These are phyloP conservation scores for Schoenoplectus triqueter DNA, from an alignment of 202 grass and related monocot genomes.

Conservation along the genomic window DNA sequence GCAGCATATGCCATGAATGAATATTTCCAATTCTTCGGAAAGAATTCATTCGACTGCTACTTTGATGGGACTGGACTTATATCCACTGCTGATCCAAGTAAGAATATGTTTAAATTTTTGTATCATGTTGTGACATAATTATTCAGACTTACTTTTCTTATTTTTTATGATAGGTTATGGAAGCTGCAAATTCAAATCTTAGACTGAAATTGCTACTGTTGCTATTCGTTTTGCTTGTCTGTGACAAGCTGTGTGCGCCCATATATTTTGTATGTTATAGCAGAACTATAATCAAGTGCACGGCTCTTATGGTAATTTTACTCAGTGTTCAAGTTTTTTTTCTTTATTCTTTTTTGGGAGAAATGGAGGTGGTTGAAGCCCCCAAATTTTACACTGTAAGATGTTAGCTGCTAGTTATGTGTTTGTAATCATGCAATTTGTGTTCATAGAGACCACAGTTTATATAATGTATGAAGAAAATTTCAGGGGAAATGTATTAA, in stretches of 20 bases:
- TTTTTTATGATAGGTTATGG: conserved; percentile 54
- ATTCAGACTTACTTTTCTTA: neutral
- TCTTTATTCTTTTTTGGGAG: neutral
- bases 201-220: neutral
- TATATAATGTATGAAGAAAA: neutral
- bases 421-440: conserved; percentile 14
- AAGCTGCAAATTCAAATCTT: conserved; percentile 57
- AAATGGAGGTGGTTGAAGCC: neutral
- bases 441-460: neutral
- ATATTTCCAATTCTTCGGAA: conserved; percentile 63
- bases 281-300: neutral
- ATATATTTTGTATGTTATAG: conserved; percentile 11
- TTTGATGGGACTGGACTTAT: conserved; percentile 62
- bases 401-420: neutral
- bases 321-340: neutral
- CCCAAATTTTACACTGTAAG: neutral
- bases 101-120: conserved; percentile 25
- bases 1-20: conserved; percentile 85
- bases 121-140: neutral
- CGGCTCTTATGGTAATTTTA: neutral
- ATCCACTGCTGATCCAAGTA: conserved; percentile 68
- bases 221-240: neutral
- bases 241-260: neutral
- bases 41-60: conserved; percentile 61
- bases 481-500: neutral